Percentiles rank a stretch among this genome's conserved stretches.
Conservation (phyloP, 495 filamentous ascomycete genomes). For the Talaromyces wortmannii region DNA sequence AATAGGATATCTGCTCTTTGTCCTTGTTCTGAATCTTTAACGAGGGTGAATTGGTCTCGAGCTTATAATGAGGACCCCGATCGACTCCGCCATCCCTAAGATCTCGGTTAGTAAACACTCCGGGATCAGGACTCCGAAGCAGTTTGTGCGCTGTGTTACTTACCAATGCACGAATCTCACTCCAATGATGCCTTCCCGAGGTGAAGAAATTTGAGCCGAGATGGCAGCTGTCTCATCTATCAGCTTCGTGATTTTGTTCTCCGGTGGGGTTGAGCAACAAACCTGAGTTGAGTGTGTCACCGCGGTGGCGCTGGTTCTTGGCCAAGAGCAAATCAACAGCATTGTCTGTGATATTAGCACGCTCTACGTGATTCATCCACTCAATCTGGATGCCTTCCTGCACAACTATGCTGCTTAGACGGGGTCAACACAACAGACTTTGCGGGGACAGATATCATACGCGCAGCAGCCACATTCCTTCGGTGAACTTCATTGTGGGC, state of each 20-base stretch:
- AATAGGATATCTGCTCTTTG: constrained; percentile 40
- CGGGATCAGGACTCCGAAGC: background rate
- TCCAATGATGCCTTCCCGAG: constrained; percentile 51
- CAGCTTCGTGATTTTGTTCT: background rate
- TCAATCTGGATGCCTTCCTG: constrained; percentile 34
- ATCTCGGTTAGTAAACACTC: background rate
- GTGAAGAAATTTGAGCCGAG: constrained; percentile 37
- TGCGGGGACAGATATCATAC: background rate
- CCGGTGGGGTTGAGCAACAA: constrained; percentile 12
- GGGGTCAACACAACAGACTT: background rate
- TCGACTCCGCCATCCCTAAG: constrained; percentile 32
- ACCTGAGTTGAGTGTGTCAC: constrained; percentile 52
- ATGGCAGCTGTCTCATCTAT: constrained; percentile 12
- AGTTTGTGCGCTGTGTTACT: constrained; percentile 19
- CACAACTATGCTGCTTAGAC: background rate
- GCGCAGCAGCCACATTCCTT: constrained; percentile 2
- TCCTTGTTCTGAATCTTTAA: constrained; percentile 40
- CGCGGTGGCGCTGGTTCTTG: constrained; percentile 37
- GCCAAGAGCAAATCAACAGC: constrained; percentile 30
- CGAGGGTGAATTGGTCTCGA: constrained; percentile 36
- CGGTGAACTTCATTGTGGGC: background rate
- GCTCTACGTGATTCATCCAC: constrained; percentile 42
- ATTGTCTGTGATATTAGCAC: constrained; percentile 23
- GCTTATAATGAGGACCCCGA: constrained; percentile 56
- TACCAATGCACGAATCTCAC: constrained; percentile 60